Base-by-base conservation (phyloP, 305 asterid species). In the Petunia hybrid region DNA sequence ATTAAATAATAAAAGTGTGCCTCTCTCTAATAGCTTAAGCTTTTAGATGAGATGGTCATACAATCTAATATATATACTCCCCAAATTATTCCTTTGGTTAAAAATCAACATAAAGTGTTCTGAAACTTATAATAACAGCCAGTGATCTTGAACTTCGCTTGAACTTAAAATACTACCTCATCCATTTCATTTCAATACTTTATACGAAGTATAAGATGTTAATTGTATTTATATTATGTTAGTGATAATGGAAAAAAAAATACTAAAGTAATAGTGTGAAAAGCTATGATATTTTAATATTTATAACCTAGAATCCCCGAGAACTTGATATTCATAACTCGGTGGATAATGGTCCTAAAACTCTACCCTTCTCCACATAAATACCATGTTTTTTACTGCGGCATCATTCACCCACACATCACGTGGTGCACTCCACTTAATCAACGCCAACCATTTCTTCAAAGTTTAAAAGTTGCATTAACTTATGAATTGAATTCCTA, bases 11-110 rank as follows among this genome's bases (percentile, higher is more conserved):
- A 22, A 22, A 22, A 22, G n/a, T n/a, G n/a, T n/a, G n/a, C 31
- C 31, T 22, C 31, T 22, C 31, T 22, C 31, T 22, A 22, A 22
- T 22, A 22, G 31, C 31, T 22, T 22, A 22, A 22, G 31, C 31
- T 22, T 22, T 22, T 22, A 22, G 31, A 22, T 22, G 31, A 22
- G 31, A 22, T 22, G 31, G 31, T 22, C 31, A 22, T 22, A 22
- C 31, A 22, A 22, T 22, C 31, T 1, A 22, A n/a, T n/a, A n/a
- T 68, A 16, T 68, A 13, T 14, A 68, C 16, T 42, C 55, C 40
- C 16, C 8, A 16, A 68, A 68, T 22, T 68, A 68, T 43, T 8
- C 56, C 16, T 9, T 68, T 68, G 57, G 76, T n/a, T 68, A 68
- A 68, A 66, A 68, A 43, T 68, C 2, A 36, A 8, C 56, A 12